Evolutionary conservation across 495 filamentous ascomycete species (phyloP).

Genomic region (Aspergillus olivimuriae): DNA sequence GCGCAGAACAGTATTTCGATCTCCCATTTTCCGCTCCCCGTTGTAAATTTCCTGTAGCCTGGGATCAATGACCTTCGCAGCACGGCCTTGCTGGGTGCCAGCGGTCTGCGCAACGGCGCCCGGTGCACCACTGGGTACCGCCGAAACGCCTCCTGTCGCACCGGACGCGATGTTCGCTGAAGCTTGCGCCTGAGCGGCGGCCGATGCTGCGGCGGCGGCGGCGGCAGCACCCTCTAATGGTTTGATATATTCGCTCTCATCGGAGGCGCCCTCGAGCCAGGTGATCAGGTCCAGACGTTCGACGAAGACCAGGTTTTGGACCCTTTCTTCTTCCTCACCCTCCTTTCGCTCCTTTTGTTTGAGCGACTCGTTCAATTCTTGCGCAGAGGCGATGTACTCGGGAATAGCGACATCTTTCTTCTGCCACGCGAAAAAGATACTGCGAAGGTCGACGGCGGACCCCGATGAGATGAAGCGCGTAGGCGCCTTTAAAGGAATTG

Average conservation of each 20-base stretch:
- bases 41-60: slow-evolving; percentile 82
- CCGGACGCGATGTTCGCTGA: slow-evolving; percentile 39
- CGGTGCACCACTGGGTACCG: slow-evolving; percentile 12
- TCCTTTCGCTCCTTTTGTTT: slow-evolving; percentile 46
- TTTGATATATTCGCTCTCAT: slow-evolving; percentile 89
- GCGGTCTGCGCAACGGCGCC: slow-evolving; percentile 32
- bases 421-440: slow-evolving; percentile 90
- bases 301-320: slow-evolving; percentile 82
- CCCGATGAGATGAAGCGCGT: slow-evolving; percentile 73
- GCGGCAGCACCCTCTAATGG: slow-evolving; percentile 60
- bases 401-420: slow-evolving; percentile 83
- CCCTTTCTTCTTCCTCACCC: slow-evolving; percentile 40
- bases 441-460: slow-evolving; percentile 77
- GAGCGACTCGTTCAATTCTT: slow-evolving; percentile 75
- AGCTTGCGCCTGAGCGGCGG: slow-evolving; percentile 29
- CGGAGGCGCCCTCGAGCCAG: slow-evolving; percentile 82
- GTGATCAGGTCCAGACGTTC: slow-evolving; percentile 85
- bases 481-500: slow-evolving; percentile 65
- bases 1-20: slow-evolving; percentile 80
- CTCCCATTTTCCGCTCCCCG: slow-evolving; percentile 82
- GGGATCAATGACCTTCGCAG: slow-evolving; percentile 63
- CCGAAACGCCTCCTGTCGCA: slow-evolving; percentile 29
- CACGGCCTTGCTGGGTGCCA: slow-evolving; percentile 42
- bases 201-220: slow-evolving; percentile 43
- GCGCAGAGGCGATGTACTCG: slow-evolving; percentile 80